Percentiles rank a stretch among this genome's conserved stretches.
phyloP scores from a whole-genome alignment of 495 filamentous ascomycete genomes.

The Hypoxylon lienhwacheense region DNA sequence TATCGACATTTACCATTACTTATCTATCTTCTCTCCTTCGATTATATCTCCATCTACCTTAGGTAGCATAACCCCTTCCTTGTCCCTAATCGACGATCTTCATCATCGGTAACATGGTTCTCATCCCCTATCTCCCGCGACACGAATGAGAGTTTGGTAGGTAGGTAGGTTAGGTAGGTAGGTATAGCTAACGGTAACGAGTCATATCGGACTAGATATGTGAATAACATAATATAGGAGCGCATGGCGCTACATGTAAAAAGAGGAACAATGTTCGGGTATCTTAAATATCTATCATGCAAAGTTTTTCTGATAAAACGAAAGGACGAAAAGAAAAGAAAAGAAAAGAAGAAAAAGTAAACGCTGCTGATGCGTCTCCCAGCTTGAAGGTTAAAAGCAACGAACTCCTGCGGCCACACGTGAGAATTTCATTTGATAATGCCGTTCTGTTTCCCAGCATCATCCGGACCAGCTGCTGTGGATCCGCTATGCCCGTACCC shows the following conservation, averaged over 20 bases:
- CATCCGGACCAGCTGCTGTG: slow-evolving; percentile 23
- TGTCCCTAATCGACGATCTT: too few relatives aligned
- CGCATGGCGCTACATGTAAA: slow-evolving; percentile 3
- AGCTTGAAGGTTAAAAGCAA: slow-evolving; percentile 1
- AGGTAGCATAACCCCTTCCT: too few relatives aligned
- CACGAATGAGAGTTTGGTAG: too few relatives aligned
- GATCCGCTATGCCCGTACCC: slow-evolving; percentile 10
- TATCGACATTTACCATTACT: too few relatives aligned
- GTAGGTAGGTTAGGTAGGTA: too few relatives aligned
- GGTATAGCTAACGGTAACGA: too few relatives aligned
- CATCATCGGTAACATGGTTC: too few relatives aligned
- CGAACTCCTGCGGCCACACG: slow-evolving; percentile 12
- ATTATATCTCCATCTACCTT: too few relatives aligned
- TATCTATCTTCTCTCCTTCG: too few relatives aligned
- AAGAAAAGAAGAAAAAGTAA: slow-evolving; percentile 2
- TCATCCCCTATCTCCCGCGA: too few relatives aligned
- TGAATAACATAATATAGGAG: slow-evolving; percentile 1
- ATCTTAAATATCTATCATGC: slow-evolving; percentile 26
- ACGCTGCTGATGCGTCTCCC: slow-evolving; percentile 15
- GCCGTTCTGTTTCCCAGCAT: slow-evolving; percentile 12
- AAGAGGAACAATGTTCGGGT: slow-evolving; percentile 25
- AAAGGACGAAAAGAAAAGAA: background rate
- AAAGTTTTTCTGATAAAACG: background rate
- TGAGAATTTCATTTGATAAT: slow-evolving; percentile 29
- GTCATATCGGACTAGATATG: background rate